phyloP scores from a whole-genome alignment of 805 yeast genomes.

The Suhomyces tanzawaensis region DNA sequence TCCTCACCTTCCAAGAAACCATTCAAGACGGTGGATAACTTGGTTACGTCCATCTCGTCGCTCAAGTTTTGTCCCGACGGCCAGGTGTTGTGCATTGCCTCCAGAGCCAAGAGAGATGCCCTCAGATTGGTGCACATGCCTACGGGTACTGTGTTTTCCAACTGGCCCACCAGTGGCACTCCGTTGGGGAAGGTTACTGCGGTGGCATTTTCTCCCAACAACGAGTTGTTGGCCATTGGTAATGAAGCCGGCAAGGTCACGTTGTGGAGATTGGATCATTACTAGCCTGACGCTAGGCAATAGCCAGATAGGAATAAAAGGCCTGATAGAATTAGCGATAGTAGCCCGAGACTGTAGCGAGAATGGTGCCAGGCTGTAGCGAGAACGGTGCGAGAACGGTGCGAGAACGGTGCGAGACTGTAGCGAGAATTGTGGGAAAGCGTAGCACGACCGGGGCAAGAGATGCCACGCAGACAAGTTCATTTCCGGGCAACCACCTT shows the following conservation, averaged over 20 bases:
- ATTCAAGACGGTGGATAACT: constrained; percentile 64
- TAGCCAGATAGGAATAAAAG: too few species aligned
- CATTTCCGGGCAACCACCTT: too few species aligned
- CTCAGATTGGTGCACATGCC: constrained; percentile 85
- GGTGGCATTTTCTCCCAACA: constrained; percentile 73
- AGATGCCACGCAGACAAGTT: too few species aligned
- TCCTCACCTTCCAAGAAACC: constrained; percentile 41
- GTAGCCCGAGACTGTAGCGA: too few species aligned
- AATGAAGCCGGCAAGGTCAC: constrained; percentile 89
- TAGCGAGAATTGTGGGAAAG: too few species aligned
- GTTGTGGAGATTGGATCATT: constrained; percentile 81
- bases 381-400: too few species aligned
- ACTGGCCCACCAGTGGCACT: constrained; percentile 98
- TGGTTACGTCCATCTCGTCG: constrained; percentile 76
- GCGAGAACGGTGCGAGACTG: too few species aligned
- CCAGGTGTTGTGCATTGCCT: constrained; percentile 81
- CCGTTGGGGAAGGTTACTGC: constrained; percentile 93
- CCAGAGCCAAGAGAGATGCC: constrained; percentile 83
- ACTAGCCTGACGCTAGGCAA: constrained; percentile 33
- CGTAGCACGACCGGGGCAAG: too few species aligned
- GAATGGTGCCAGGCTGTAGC: not conserved
- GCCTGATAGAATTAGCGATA: too few species aligned
- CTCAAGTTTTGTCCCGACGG: constrained; percentile 82
- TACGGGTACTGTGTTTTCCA: constrained; percentile 76
- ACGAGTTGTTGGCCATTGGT: constrained; percentile 83